Evolutionary conservation across 2,329 filamentous ascomycete species (phyloP).

Genomic region (Trichoderma polysporum): DNA sequence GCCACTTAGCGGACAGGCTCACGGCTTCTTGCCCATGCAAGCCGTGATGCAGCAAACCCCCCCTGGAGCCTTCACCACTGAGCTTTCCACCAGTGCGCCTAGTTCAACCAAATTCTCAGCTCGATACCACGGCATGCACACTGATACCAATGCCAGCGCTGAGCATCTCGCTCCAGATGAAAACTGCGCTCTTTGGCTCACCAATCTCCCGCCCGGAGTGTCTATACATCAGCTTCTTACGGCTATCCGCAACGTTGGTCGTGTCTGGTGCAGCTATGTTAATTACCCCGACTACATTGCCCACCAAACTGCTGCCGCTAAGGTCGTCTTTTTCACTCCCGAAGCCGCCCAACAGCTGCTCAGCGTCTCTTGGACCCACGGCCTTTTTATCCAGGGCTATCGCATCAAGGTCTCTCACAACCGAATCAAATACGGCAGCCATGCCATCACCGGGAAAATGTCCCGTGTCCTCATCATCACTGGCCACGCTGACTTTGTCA

Average conservation of each 20-base stretch:
- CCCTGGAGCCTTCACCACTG: neutral
- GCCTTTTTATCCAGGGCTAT: constrained; percentile 39
- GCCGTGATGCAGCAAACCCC: constrained; percentile 24
- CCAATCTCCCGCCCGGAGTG: constrained; percentile 47
- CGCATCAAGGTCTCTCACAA: constrained; percentile 46
- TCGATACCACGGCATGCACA: constrained; percentile 41
- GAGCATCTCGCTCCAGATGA: constrained; percentile 32
- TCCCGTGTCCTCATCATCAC: constrained; percentile 53
- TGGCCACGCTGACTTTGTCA: constrained; percentile 46
- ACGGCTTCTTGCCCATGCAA: constrained; percentile 28
- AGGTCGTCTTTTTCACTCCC: constrained; percentile 50
- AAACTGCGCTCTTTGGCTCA: constrained; percentile 55
- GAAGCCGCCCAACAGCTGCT: constrained; percentile 38
- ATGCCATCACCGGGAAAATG: constrained; percentile 30
- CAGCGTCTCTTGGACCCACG: constrained; percentile 26
- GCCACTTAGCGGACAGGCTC: neutral
- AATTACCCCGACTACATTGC: constrained; percentile 44
- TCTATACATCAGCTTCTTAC: constrained; percentile 45
- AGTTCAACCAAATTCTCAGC: constrained; percentile 31
- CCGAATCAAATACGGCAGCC: constrained; percentile 43
- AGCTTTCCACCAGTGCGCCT: neutral
- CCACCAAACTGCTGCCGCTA: constrained; percentile 45
- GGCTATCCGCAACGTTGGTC: constrained; percentile 46
- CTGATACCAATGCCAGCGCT: constrained; percentile 37
- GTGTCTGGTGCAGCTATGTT: constrained; percentile 52